phyloP scores from a whole-genome alignment of 805 yeast species.

The Saturnispora halmiae region DNA sequence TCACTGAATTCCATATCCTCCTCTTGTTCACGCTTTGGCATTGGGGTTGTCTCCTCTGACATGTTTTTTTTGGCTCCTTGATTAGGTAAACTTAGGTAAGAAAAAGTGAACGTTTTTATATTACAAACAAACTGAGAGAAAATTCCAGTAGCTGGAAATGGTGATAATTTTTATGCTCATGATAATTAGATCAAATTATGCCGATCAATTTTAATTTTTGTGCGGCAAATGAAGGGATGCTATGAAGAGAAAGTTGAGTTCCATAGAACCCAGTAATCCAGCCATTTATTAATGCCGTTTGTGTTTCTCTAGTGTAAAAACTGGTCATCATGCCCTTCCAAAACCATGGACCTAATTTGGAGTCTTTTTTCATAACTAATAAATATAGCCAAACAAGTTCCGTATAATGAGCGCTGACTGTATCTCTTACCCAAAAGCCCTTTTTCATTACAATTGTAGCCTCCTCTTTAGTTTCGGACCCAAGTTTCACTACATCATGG shows the following conservation, averaged over 20 bases:
- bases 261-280: not conserved
- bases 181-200: not conserved
- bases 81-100: constrained; percentile 7
- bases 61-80: constrained; percentile 1
- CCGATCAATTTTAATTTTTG: too few relatives aligned
- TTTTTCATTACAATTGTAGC: not conserved
- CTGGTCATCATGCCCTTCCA: not conserved
- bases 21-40: not conserved
- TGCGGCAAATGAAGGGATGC: too few relatives aligned
- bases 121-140: not conserved
- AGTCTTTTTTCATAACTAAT: not conserved
- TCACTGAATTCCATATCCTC: constrained; percentile 5
- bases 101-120: not conserved
- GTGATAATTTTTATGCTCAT: too few relatives aligned
- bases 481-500: not conserved
- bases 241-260: too few relatives aligned
- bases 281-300: not conserved
- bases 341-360: not conserved
- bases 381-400: not conserved
- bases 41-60: not conserved
- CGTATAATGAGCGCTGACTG: not conserved
- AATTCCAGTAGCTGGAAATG: too few relatives aligned
- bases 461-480: not conserved
- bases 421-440: not conserved
- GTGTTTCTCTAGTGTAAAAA: not conserved